Base-by-base conservation (phyloP, 2,329 filamentous ascomycete species). In the Aspergillus oerlinghausenensis region DNA sequence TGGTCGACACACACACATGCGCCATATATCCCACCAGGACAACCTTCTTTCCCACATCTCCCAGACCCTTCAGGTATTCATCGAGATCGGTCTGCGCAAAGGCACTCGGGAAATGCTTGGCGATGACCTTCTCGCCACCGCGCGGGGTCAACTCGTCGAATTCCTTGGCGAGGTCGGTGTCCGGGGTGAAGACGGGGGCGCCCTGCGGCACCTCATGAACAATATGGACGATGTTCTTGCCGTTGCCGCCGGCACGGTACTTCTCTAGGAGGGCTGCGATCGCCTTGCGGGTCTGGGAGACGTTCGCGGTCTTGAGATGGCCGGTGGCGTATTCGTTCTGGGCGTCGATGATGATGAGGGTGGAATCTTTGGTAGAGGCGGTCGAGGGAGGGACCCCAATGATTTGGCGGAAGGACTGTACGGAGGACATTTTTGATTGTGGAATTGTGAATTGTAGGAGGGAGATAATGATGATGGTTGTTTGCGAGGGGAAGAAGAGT, bases 301-400 rank as follows among this genome's bases (percentile, higher is more conserved):
- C 78, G 58, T 86, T 79, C 43, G 77, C 73, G 35, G 85, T 82
- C 23, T 80, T 77, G 0, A 89, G 79, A 4, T 79, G 74, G 49
- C 86, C 87, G 2, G 58, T 45, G 48, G 62, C 72, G 60, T 86
- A 88, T 72, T 89, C 87, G 66, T 88, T 88, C 65, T 89, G 87
- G 1, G 86, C 86, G 67, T 89, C 86, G 66, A 88, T 85, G 70
- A 89, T 88, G 64, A 89, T 72, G 48, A 89, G 78, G 1, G 81
- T 80, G 60, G 81, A 84, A 72, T 88, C 84, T 47, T 71, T 69
- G 0, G 80, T 74, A 0, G 82, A 81, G 7, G 85, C 85, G 0
- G 80, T 82, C 14, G 82, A 84, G 25, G 80, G 79, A 9, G 76
- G 67, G 11, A 80, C 73, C 56, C 85, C 85, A 54, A 88, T 65